Conservation (phyloP, 164 flowering plant species). For the Piper betle region DNA sequence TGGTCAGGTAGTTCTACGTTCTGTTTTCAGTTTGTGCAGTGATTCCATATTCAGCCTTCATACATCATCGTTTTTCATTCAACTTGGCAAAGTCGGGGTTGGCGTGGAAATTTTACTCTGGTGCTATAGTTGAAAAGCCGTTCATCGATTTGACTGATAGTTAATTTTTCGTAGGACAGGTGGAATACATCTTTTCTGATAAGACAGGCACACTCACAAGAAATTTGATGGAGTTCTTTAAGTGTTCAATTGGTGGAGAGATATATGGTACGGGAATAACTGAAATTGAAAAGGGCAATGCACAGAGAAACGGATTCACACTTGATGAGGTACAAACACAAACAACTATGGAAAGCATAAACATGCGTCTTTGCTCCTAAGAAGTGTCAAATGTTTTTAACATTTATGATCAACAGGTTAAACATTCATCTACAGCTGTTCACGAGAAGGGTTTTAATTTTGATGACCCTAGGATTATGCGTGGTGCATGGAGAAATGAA, state of each 20-base stretch:
- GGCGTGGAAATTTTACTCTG: not conserved
- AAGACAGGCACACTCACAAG: constrained; percentile 96
- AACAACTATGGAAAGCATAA: not conserved
- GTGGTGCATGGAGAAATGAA: constrained; percentile 98
- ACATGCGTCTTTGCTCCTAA: too few relatives aligned
- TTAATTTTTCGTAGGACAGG: constrained; percentile 25
- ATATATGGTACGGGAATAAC: constrained; percentile 81
- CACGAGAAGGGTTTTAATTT: constrained; percentile 92
- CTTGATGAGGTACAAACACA: constrained; percentile 40
- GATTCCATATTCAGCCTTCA: too few relatives aligned
- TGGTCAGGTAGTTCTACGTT: constrained; percentile 61
- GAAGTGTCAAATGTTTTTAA: constrained; percentile 1
- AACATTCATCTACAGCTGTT: constrained; percentile 27
- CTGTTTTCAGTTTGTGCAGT: constrained; percentile 16
- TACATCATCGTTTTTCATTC: too few relatives aligned
- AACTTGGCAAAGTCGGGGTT: too few relatives aligned
- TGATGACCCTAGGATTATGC: constrained; percentile 87
- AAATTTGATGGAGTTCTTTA: constrained; percentile 96
- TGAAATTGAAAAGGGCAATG: constrained; percentile 76
- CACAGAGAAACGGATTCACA: constrained; percentile 52
- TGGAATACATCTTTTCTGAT: constrained; percentile 93
- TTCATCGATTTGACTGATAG: not conserved
- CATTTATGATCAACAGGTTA: constrained; percentile 24
- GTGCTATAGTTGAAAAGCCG: not conserved
- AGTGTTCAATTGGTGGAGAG: constrained; percentile 93